Conservation (phyloP, 176 grass and related monocot genomes). For the Juncus effusus region DNA sequence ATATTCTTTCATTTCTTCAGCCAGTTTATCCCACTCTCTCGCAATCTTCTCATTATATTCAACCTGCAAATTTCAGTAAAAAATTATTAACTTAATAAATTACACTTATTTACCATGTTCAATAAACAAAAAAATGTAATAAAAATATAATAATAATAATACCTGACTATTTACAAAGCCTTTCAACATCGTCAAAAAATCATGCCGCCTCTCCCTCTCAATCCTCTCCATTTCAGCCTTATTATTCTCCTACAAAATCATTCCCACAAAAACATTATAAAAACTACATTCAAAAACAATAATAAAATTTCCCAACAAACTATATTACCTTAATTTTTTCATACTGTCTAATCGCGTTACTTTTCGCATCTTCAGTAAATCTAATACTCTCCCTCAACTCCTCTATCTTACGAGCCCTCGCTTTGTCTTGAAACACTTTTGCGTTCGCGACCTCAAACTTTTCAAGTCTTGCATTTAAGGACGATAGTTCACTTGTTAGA, state of each 20-base stretch:
- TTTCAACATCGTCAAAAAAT: slow-evolving; percentile 83
- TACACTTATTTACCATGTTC: slow-evolving; percentile 2
- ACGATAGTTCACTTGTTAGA: slow-evolving; percentile 55
- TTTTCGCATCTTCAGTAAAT: slow-evolving; percentile 59
- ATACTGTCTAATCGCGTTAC: slow-evolving; percentile 52
- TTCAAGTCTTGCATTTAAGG: slow-evolving; percentile 36
- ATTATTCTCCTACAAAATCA: slow-evolving; percentile 66
- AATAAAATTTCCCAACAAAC: neutral
- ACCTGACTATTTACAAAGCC: slow-evolving; percentile 85
- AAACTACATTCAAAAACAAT: slow-evolving; percentile 13
- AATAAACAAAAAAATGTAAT: slow-evolving; percentile 1
- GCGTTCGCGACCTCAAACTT: slow-evolving; percentile 73
- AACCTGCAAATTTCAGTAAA: slow-evolving; percentile 37
- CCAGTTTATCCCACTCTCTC: slow-evolving; percentile 62
- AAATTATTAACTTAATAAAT: slow-evolving; percentile 8
- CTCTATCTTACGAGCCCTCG: slow-evolving; percentile 57
- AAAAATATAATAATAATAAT: slow-evolving; percentile 7
- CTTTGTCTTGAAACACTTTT: slow-evolving; percentile 57
- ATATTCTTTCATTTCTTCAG: slow-evolving; percentile 67
- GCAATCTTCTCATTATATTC: slow-evolving; percentile 54
- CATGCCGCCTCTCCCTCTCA: slow-evolving; percentile 53
- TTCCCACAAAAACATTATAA: slow-evolving; percentile 26
- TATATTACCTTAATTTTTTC: slow-evolving; percentile 74
- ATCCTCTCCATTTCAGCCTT: slow-evolving; percentile 72
- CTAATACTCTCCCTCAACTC: slow-evolving; percentile 73